Conservation (phyloP, 371 early-diverging fungal genomes). For the Syncephalastrum racemosum region DNA sequence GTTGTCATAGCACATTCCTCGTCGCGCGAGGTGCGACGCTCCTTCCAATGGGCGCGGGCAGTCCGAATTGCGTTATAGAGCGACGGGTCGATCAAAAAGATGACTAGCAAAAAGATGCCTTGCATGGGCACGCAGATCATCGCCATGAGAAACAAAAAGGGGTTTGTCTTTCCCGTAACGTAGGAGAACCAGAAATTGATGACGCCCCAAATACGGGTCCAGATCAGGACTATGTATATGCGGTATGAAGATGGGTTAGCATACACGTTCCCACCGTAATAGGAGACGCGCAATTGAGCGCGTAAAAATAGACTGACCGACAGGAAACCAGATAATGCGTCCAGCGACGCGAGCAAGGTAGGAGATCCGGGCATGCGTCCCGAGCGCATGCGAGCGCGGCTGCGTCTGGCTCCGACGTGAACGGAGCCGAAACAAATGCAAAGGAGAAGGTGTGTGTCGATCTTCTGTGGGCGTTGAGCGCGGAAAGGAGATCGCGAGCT, state of each 20-base stretch:
- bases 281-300: too few species aligned
- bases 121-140: constrained; percentile 3
- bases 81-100: constrained; percentile 4
- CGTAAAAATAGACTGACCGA: constrained; percentile 9
- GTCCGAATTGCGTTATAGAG: background rate
- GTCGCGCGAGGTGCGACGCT: too few species aligned
- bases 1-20: too few species aligned
- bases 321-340: constrained; percentile 16
- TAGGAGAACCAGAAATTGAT: constrained; percentile 1
- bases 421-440: too few species aligned
- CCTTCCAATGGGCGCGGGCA: too few species aligned
- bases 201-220: constrained; percentile 5
- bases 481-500: too few species aligned
- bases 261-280: too few species aligned
- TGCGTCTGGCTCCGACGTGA: too few species aligned
- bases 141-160: constrained; percentile 3
- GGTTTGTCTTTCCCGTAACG: constrained; percentile 1
- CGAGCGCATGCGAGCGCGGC: too few species aligned
- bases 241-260: too few species aligned
- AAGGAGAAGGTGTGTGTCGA: too few species aligned
- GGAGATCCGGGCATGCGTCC: constrained; percentile 1
- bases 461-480: too few species aligned
- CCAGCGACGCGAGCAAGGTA: constrained; percentile 10
- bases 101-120: constrained; percentile 6
- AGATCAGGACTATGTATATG: constrained; percentile 1